These are phyloP conservation scores for Exsudoporus frostii DNA, from an alignment of 768 basidiomycete species.

Conservation along the genomic window DNA sequence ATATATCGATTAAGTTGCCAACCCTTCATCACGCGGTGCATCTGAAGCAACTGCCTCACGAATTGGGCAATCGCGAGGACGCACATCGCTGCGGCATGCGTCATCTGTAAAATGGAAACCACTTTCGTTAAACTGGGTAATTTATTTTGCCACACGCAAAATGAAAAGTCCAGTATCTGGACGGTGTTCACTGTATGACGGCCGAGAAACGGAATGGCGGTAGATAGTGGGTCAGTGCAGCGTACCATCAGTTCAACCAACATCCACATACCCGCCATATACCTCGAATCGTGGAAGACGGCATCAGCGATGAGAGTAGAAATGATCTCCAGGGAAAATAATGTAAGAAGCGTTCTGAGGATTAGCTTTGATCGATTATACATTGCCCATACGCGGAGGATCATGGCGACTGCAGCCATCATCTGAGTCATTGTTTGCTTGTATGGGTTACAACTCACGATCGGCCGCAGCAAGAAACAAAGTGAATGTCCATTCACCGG, in stretches of 20 bases:
- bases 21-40: neutral
- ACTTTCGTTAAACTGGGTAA: neutral
- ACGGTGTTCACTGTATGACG: too few species aligned
- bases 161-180: too few species aligned
- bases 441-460: neutral
- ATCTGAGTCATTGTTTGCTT: too few species aligned
- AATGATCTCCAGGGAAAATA: neutral
- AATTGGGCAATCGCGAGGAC: neutral
- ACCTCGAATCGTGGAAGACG: neutral
- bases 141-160: too few species aligned
- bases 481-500: too few species aligned
- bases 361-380: neutral
- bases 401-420: neutral
- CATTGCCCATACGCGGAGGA: neutral
- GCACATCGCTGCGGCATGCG: neutral
- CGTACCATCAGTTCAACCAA: neutral
- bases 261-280: neutral
- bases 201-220: too few species aligned
- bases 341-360: neutral
- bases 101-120: neutral
- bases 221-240: neutral
- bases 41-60: neutral
- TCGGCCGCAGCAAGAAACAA: neutral
- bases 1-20: too few species aligned
- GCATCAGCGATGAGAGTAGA: neutral